Base-by-base conservation (phyloP, 768 basidiomycete genomes). In the Gelatoporia subvermispora region DNA sequence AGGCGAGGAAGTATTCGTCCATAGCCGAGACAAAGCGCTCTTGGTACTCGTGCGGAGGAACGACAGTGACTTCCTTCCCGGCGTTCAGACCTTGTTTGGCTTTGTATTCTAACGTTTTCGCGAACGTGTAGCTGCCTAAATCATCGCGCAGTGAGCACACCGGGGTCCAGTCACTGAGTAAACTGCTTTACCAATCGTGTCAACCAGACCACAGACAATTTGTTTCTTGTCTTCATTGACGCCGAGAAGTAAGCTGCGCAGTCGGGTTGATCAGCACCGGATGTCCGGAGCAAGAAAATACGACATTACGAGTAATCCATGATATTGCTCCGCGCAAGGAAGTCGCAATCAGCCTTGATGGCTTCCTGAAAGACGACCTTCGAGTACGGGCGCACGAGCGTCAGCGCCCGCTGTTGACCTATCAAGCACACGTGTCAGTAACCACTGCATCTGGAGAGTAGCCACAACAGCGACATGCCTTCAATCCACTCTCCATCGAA, bases 401-500 rank as follows among this genome's bases (percentile, higher is more conserved):
- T 79, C 51, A 84, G 65, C 0, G 79, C 73, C 45, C 74, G 74
- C 56, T 84, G 81, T 64, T 88, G 87, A 3, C 76, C 85, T 85
- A 44, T 22, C 23, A 17, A 2, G 16, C 8, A 23, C 3, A 9
- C 16, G 21, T 10, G 17, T 49, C 2, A 47, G 42, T 24, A 2
- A n/a, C 10, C 5, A 16, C 22, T 22, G 16, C 3, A 13, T 22
- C 18, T 13, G 17, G 16, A 5, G 3, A 7, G 9, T 21, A 31
- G n/a, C 15, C 10, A 37, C 24, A 2, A 28, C 3, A 9, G 8
- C 41, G 3, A 43, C 43, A 36, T 46, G 82, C 84, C 82, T 68
- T 93, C 87, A 28, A 90, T 81, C 88, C 88, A 93, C 62, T 93
- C 89, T 3, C 80, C 82, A 62, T 93, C 89, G 58, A 85, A 88